Evolutionary conservation across 495 filamentous ascomycete species (phyloP).

Genomic region (Penicillium herquei): DNA sequence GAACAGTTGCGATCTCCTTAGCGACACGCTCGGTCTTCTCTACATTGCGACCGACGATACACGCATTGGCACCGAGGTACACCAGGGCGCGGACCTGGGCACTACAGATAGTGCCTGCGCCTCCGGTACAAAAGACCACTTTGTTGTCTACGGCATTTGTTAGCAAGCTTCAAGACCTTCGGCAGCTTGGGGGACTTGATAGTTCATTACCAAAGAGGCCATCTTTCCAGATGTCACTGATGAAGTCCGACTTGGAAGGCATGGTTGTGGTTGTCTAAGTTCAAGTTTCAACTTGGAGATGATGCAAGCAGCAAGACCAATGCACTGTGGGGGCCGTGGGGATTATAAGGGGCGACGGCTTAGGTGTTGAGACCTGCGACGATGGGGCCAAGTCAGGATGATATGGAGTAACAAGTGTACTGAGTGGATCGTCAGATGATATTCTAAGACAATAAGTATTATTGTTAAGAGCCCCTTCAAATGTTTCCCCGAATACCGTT

Average conservation of each 20-base stretch:
- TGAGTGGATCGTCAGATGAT: neutral
- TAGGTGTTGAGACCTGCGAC: neutral
- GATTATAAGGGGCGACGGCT: neutral
- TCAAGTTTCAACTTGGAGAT: neutral
- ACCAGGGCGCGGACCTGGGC: conserved; percentile 90
- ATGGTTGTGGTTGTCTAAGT: conserved; percentile 16
- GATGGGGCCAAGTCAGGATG: neutral
- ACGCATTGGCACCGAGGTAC: conserved; percentile 87
- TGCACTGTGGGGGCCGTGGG: no score
- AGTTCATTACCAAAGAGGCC: conserved; percentile 67
- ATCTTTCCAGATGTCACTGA: conserved; percentile 81
- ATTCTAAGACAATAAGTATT: no score
- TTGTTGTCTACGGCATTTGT: conserved; percentile 61
- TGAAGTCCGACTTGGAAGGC: conserved; percentile 68
- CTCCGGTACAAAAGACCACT: conserved; percentile 94
- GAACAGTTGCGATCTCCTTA: conserved; percentile 73
- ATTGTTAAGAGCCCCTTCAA: no score
- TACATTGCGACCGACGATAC: conserved; percentile 88
- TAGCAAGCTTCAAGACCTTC: neutral
- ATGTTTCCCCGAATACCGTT: no score
- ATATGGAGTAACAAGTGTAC: neutral
- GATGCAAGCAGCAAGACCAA: neutral
- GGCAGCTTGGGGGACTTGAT: neutral
- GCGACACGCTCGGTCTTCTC: conserved; percentile 83
- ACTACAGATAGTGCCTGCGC: conserved; percentile 89